Base-by-base conservation (phyloP, 345 rosid genomes). In the Jatropha curcas region DNA sequence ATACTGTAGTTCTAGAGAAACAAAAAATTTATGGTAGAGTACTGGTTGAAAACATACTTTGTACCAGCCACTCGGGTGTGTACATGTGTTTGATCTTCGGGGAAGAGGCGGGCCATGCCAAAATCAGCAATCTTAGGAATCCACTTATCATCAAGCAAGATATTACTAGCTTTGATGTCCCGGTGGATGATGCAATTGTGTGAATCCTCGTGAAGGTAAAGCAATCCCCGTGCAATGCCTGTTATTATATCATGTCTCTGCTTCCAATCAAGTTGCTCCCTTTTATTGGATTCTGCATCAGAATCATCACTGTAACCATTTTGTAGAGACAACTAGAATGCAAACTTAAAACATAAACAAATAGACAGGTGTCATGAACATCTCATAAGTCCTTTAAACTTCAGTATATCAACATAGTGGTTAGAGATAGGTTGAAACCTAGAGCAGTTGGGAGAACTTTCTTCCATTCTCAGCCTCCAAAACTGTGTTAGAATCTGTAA, bases 71-170 rank as follows among this genome's bases (percentile, higher is more conserved):
- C 86, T 33, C 98, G 97, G 31, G 99, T 96, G 77, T 90, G 85
- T 74, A 93, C 93, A 5, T 96, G 98, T 0, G 98, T 90, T 79
- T 79, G 72, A 33, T 93, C 97, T 84, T 96, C 99, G 0, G 95
- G 93, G 78, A 88, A 96, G 64, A 96, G 97, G n/a, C 99, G 97
- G 25, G 98, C 99, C 99, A 96, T 87, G 70, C 99, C 99, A 37
- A 96, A 96, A 85, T 96, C 99, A 8, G 97, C 97, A 34, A 96
- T 96, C 88, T 96, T 96, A 5, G 99, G 98, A 63, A 83, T 76
- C 99, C 98, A 96, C 74, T 93, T 96, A 24, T 90, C 97, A 30
- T 96, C 99, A 0, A 96, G 91, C 67, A 96, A 84, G 71, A 96
- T 84, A 72, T 96, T 96, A 67, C 99, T 92, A 24, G 98, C 98